These are phyloP conservation scores for Metschnikowia proteae DNA, from an alignment of 805 yeast genomes.

Conservation along the genomic window DNA sequence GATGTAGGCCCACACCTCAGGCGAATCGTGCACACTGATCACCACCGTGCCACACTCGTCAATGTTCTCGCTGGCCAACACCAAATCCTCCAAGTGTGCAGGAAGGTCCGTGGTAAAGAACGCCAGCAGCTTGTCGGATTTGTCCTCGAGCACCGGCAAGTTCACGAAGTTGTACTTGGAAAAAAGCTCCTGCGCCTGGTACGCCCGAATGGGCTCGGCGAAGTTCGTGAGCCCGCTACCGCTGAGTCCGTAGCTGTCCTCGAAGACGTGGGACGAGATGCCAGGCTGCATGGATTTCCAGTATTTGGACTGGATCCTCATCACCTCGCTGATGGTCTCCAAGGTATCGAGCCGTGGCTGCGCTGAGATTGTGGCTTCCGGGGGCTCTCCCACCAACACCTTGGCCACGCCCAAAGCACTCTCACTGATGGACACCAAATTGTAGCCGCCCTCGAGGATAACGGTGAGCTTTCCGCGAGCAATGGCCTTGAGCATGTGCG, in stretches of 20 bases:
- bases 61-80: slow-evolving; percentile 68
- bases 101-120: slow-evolving; percentile 42
- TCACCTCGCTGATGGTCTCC: slow-evolving; percentile 76
- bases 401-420: slow-evolving; percentile 92
- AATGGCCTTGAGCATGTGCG: slow-evolving; percentile 80
- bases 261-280: slow-evolving; percentile 35
- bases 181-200: slow-evolving; percentile 59
- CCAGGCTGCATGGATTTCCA: slow-evolving; percentile 87
- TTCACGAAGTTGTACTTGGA: slow-evolving; percentile 55
- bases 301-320: slow-evolving; percentile 73
- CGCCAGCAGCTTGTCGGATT: slow-evolving; percentile 15
- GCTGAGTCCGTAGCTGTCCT: slow-evolving; percentile 39
- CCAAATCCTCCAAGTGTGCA: slow-evolving; percentile 55
- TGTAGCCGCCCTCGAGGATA: slow-evolving; percentile 94
- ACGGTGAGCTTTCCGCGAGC: slow-evolving; percentile 89
- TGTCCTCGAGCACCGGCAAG: slow-evolving; percentile 55
- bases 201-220: slow-evolving; percentile 70
- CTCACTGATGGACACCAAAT: slow-evolving; percentile 81
- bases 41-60: slow-evolving; percentile 61
- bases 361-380: slow-evolving; percentile 63
- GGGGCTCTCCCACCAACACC: slow-evolving; percentile 91
- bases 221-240: slow-evolving; percentile 45
- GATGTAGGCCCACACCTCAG: slow-evolving; percentile 84
- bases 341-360: slow-evolving; percentile 76
- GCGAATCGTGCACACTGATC: slow-evolving; percentile 82